A percentile compares a stretch with the other conserved stretches of the same genome.
Conservation (phyloP, 345 rosid genomes). For the Syzygium jambos region DNA sequence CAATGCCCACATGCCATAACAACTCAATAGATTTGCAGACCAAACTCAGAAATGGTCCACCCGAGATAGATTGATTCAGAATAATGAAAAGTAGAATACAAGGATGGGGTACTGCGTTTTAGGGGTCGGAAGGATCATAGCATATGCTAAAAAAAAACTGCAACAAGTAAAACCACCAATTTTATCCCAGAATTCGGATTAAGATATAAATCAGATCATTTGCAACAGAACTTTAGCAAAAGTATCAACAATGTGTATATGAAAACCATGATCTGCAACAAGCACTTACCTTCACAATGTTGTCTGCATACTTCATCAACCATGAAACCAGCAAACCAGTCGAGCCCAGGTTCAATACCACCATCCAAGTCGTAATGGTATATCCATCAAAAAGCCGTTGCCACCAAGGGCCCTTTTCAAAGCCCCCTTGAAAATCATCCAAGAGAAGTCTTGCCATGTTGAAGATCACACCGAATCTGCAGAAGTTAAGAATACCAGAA, state of each 20-base stretch:
- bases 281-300: conserved; percentile 72
- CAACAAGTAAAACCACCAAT: neutral
- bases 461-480: conserved; percentile 81
- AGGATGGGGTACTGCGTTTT: neutral
- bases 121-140: neutral
- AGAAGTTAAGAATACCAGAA: neutral
- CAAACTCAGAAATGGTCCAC: neutral
- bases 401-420: conserved; percentile 94
- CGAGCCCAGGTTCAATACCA: conserved; percentile 75
- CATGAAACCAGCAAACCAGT: conserved; percentile 83
- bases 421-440: conserved; percentile 88
- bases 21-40: neutral
- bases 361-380: conserved; percentile 70
- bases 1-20: neutral
- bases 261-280: neutral
- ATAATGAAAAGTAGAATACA: neutral
- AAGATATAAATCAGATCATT: neutral
- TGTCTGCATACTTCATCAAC: conserved; percentile 91
- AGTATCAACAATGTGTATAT: neutral
- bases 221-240: neutral
- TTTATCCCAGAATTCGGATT: neutral
- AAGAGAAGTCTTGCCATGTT: conserved; percentile 65
- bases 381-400: conserved; percentile 77
- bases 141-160: neutral
- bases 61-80: neutral